Evolutionary conservation across 1,284 basidiomycete genomes (phyloP), one percentile per base, ranked within the genome.

Genomic region (Psilocybe mexicana): DNA sequence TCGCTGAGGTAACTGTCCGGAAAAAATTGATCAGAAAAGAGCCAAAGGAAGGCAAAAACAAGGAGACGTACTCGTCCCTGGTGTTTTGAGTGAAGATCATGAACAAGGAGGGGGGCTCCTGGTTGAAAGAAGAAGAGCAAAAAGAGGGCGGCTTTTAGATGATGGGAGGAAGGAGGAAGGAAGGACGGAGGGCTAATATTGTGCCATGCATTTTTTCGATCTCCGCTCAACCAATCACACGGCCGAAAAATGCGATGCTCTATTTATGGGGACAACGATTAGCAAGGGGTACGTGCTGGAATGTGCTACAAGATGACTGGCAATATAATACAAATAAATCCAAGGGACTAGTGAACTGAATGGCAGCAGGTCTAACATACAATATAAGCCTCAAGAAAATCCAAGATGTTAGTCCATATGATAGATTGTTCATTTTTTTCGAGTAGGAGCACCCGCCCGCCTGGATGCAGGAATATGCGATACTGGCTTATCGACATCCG

Each of bases 11-110:
- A 93, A 69, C 91, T 92, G 69, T 58, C 57, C 28, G 42, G 58
- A 53, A 64, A 58, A 52, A 55, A 46, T 56, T 40, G 38, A 61
- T 68, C 60, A 65, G 62, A 59, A 52, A 51, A 45, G 5, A 8
- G 28, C 26, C 10, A 43, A n/a, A n/a, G 45, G 23, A 52, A 50
- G 50, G 43, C 30, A 42, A 62, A 38, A 51, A 35, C 18, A 18
- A 61, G 38, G 57, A 35, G 40, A 72, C 85, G 65, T 74, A 92
- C 90, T 92, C 90, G 90, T 92, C 90, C 70, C 90, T 84, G 71
- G 90, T 92, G 79, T 82, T 85, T 73, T 89, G 83, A 67, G 88
- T 89, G 83, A 87, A 92, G 76, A 82, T 79, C 90, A 92, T 92
- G 77, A 81, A 86, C 68, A 67, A 64, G 67, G 64, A 76, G 63